Evolutionary conservation across 176 grass and related monocot genomes (phyloP).

Genomic region (Rhipidocladum racemiflorum): DNA sequence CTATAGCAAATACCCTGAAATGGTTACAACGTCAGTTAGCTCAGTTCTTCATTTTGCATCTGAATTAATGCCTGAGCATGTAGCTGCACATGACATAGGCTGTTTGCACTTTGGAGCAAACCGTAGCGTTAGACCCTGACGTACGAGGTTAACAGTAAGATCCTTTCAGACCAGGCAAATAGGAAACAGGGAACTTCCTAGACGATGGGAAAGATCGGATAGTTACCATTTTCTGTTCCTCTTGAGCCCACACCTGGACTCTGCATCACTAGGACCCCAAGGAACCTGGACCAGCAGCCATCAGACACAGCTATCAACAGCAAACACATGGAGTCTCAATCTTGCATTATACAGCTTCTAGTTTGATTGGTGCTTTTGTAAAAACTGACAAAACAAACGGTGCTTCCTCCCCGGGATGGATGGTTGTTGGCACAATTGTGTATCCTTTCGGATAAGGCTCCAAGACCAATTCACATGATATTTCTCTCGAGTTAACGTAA

Average conservation of each 20-base stretch:
- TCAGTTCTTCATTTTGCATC: conserved; percentile 7
- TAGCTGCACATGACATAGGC: not conserved
- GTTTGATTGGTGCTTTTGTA: conserved; percentile 87
- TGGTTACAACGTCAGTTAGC: not conserved
- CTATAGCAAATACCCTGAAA: conserved; percentile 44
- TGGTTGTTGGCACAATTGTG: conserved; percentile 97
- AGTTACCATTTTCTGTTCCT: conserved; percentile 30
- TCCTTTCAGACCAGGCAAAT: not conserved
- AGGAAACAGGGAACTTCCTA: not conserved
- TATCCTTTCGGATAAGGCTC: conserved; percentile 98
- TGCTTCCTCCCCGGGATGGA: conserved; percentile 98
- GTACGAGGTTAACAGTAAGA: not conserved
- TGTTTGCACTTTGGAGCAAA: not conserved
- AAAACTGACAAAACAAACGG: conserved; percentile 99
- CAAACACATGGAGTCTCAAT: conserved; percentile 19
- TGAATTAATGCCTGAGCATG: not conserved
- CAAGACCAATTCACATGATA: conserved; percentile 94
- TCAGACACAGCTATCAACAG: conserved; percentile 16
- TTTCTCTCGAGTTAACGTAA: conserved; percentile 96
- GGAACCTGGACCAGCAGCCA: conserved; percentile 24
- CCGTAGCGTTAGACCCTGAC: not conserved
- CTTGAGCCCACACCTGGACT: conserved; percentile 33
- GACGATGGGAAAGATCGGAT: not conserved
- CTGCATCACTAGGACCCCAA: conserved; percentile 4
- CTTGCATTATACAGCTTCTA: conserved; percentile 79